Conservation (phyloP, 345 rosid species). For the Cardiospermum halicacabum region DNA sequence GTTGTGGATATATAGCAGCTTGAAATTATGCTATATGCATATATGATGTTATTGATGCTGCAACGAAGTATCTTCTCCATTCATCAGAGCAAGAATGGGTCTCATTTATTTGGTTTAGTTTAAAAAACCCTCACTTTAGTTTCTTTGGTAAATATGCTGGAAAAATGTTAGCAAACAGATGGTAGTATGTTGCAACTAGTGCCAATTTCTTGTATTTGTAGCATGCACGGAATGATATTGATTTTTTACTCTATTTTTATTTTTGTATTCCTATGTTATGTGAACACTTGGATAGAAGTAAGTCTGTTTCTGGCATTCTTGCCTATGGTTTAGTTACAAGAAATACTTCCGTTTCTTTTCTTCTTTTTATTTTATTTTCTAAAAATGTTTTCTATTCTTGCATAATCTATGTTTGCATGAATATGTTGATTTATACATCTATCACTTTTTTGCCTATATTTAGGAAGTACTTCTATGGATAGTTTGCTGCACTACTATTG, state of each 20-base stretch:
- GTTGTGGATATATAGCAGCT: not conserved
- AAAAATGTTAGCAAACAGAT: not conserved
- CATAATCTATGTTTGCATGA: not conserved
- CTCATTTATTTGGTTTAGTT: constrained; percentile 1
- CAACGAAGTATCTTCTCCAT: not conserved
- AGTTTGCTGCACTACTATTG: not conserved
- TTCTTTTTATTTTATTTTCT: too few species aligned
- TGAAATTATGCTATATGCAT: constrained; percentile 9
- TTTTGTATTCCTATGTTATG: not conserved
- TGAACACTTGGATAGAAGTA: not conserved
- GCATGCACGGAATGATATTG: not conserved
- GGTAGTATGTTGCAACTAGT: not conserved
- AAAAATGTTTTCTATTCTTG: not conserved
- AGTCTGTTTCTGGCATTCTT: not conserved
- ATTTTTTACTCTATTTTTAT: not conserved
- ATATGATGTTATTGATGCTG: not conserved
- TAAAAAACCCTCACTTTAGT: not conserved
- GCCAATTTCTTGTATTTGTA: not conserved
- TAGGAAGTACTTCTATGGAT: not conserved
- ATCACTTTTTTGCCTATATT: not conserved
- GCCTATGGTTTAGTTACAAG: not conserved
- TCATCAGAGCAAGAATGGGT: not conserved
- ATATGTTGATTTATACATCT: not conserved
- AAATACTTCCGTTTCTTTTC: too few species aligned
- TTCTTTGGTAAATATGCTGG: not conserved